Conservation (phyloP, 306 rosid species). For the Castanopsis chinensis region DNA sequence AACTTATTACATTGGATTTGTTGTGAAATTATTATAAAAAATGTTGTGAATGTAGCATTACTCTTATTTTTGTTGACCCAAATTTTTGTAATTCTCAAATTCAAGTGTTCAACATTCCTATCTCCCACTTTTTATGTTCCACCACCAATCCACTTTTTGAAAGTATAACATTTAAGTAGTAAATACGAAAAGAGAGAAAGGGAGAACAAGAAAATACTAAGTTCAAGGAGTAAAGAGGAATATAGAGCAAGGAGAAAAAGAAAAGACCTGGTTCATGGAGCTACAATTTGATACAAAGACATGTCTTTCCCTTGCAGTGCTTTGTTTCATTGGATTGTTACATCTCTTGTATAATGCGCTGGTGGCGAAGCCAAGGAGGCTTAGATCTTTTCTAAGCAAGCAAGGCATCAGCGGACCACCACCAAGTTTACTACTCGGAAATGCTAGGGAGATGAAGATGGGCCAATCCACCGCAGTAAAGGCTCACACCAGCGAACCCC, state of each 20-base stretch:
- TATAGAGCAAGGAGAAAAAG: background rate
- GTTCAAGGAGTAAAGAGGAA: no score
- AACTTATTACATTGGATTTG: rapidly evolving
- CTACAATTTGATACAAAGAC: slow-evolving; percentile 18
- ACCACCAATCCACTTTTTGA: no score
- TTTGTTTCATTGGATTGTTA: slow-evolving; percentile 13
- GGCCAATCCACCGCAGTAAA: background rate
- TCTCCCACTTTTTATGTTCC: no score
- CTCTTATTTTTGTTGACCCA: no score
- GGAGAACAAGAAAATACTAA: no score
- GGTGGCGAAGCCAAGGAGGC: slow-evolving; percentile 29
- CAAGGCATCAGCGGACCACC: slow-evolving; percentile 57
- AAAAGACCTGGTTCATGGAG: slow-evolving; percentile 1
- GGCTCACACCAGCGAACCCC: slow-evolving; percentile 1
- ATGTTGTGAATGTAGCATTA: no score
- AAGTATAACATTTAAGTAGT: no score
- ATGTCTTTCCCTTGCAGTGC: slow-evolving; percentile 3
- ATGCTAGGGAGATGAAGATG: slow-evolving; percentile 31
- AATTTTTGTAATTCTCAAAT: no score
- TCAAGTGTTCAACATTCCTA: no score
- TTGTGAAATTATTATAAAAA: no score
- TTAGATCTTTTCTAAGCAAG: slow-evolving; percentile 27
- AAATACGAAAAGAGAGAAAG: no score
- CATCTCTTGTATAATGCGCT: slow-evolving; percentile 9
- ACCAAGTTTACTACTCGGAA: slow-evolving; percentile 38